A percentile compares a stretch with the other conserved stretches of the same genome.
Conservation (phyloP, 371 early-diverging fungal species). For the Dichotomocladium elegans region DNA sequence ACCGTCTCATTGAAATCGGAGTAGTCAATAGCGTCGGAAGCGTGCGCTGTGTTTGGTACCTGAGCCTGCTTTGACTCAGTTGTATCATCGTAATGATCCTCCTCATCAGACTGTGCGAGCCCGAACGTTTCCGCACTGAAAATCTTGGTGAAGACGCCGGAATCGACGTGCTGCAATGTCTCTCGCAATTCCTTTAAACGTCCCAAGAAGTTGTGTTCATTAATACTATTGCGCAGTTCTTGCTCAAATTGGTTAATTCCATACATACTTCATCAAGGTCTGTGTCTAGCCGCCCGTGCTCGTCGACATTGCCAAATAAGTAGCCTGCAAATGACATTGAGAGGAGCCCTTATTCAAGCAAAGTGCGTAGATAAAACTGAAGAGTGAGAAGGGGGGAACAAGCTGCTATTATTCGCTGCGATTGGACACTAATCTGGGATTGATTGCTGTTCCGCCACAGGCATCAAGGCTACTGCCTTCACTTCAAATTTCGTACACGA, state of each 20-base stretch:
- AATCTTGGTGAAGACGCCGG: slow-evolving; percentile 47
- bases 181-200: slow-evolving; percentile 63
- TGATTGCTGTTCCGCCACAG: no score
- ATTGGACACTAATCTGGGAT: no score
- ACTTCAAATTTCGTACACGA: no score
- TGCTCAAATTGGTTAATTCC: no score
- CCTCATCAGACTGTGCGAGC: slow-evolving; percentile 31
- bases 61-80: slow-evolving; percentile 24
- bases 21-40: slow-evolving; percentile 76
- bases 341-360: no score
- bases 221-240: no score
- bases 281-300: slow-evolving; percentile 72
- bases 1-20: slow-evolving; percentile 79
- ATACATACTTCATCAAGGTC: slow-evolving; percentile 56
- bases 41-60: slow-evolving; percentile 35
- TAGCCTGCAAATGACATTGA: slow-evolving; percentile 69
- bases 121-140: slow-evolving; percentile 57
- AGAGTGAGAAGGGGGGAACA: no score
- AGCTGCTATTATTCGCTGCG: no score
- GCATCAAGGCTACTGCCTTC: no score
- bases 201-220: no score
- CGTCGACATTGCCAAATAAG: slow-evolving; percentile 89
- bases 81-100: slow-evolving; percentile 17
- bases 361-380: no score
- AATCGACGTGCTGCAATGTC: slow-evolving; percentile 56